Base-by-base conservation (phyloP, 257 asterid species). In the Echium plantagineum region DNA sequence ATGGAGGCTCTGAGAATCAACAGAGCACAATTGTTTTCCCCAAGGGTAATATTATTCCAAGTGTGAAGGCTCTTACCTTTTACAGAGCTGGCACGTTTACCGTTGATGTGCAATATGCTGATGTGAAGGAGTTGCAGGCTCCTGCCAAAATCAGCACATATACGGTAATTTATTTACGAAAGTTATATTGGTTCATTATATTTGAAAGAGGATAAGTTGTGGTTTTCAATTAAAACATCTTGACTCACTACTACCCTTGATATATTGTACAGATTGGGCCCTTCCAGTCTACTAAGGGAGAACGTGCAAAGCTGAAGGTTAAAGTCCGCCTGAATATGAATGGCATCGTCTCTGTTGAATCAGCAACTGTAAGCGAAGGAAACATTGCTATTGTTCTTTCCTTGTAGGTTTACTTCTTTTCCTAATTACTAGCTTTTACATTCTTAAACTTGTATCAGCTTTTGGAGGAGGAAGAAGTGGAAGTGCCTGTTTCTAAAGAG, bases 1-100 rank as follows among this genome's bases (percentile, higher is more conserved):
- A 75, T 63, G 96, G 86, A 57, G 80, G 66, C 31, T 63, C 21
- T 9, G 97, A 87, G 62, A 76, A 77, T 62, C 78, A 74, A 59
- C 96, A 90, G 69, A 87, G 83, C 74, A 80, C 91, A 4, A 63
- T 87, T 53, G 96, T 90, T 31, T 90, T 90, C 64, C 90, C 95
- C 3, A 90, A 90, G 77, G 96, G 96, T 24, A 90, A 90, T 70
- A 82, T 94, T 0, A 78, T 87, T 56, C 96, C 97, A 52, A 90
- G 97, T 69, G 77, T 85, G 75, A 90, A 90, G 81, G 96, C 95
- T 18, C 75, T 87, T 78, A 90, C 97, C 32, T 87, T 90, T 78
- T 85, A 81, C 67, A 71, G 91, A 71, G 69, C 97, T 56, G 80
- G 79, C 20, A 87, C 94, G 12, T 90, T 87, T 72, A 49, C 87